Evolutionary conservation across 768 basidiomycete species (phyloP), one percentile per base, ranked within the genome.

Genomic region (Pleurotus eryngii): DNA sequence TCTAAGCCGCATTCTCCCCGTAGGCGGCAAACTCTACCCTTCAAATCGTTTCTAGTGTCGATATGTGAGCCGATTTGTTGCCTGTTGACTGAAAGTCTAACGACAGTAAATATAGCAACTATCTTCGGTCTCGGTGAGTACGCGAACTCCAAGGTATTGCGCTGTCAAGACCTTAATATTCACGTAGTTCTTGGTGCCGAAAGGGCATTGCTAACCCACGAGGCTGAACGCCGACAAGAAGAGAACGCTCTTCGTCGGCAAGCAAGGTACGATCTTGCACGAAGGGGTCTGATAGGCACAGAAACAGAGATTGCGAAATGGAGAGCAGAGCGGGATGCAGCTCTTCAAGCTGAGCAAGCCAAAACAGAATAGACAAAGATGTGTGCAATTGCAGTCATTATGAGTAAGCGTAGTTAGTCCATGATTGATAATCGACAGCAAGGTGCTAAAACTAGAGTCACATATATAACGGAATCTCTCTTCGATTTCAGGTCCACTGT

Each of bases 271-370:
- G 90, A 91, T 56, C 79, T 95, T 47, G 84, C 87, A 15, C 79
- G 83, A 39, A 82, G 82, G 59, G 92, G 92, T 22, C 74, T 89
- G 45, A 80, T 95, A 54, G 83, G 84, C 2, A 93, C 92, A 5
- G 92, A 95, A 70, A 84, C 88, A 7, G 91, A 89, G 60, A 94
- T 95, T 30, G 77, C 83, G 30, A 85, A 83, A 67, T 95, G 92
- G 92, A 87, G 81, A 66, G 81, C 75, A 56, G 74, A 77, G 61
- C 72, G 70, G 46, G 40, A 59, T 12, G 51, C 60, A 43, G 35
- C 35, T 12, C 30, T 40, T 60, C 64, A 69, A 57, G 65, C 48
- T 5, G 49, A 59, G 24, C 46, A 43, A 15, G 39, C 55, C 46
- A 51, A 42, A 20, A 30, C 30, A 35, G 30, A 35, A 35, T 35